Evolutionary conservation across 139 green algal species (phyloP).

Genomic region (Coelastrella sp.): DNA sequence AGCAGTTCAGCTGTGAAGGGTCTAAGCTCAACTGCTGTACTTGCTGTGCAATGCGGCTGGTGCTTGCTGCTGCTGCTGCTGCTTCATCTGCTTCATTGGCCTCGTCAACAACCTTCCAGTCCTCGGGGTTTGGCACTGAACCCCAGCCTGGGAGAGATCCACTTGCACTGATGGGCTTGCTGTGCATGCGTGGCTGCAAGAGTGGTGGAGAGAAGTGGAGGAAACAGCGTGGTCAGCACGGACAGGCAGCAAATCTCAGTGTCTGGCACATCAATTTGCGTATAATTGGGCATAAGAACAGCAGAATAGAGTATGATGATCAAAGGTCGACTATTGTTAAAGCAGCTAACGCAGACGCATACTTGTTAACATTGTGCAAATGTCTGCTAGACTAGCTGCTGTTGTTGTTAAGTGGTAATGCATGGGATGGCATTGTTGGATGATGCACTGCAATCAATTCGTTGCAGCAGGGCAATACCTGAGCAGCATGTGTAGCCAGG

Average conservation of each 20-base stretch:
- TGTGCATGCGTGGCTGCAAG: conserved; percentile 32
- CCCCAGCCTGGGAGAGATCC: conserved; percentile 86
- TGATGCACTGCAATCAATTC: not conserved
- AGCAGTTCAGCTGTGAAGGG: not conserved
- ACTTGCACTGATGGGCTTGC: conserved; percentile 20
- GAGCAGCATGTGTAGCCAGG: conserved; percentile 68
- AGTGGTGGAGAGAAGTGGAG: not conserved
- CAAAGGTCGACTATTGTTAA: too few species aligned
- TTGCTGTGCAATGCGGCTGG: conserved; percentile 52
- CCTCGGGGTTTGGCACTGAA: conserved; percentile 67
- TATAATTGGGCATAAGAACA: too few species aligned
- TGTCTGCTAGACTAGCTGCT: not conserved
- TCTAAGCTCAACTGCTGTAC: conserved; percentile 61
- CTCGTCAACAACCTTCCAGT: conserved; percentile 85
- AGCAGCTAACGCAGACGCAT: not conserved
- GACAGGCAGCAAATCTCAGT: too few species aligned
- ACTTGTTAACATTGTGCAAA: not conserved
- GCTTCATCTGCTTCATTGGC: conserved; percentile 70
- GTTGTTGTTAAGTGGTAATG: not conserved
- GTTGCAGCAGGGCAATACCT: conserved; percentile 47
- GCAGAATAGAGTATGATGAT: too few species aligned
- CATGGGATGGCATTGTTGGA: not conserved
- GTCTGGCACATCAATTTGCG: too few species aligned
- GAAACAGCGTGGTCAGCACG: too few species aligned
- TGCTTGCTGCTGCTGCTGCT: conserved; percentile 49